These are phyloP conservation scores for Blakeslea trispora DNA, from an alignment of 371 early-diverging fungal species.

Conservation along the genomic window DNA sequence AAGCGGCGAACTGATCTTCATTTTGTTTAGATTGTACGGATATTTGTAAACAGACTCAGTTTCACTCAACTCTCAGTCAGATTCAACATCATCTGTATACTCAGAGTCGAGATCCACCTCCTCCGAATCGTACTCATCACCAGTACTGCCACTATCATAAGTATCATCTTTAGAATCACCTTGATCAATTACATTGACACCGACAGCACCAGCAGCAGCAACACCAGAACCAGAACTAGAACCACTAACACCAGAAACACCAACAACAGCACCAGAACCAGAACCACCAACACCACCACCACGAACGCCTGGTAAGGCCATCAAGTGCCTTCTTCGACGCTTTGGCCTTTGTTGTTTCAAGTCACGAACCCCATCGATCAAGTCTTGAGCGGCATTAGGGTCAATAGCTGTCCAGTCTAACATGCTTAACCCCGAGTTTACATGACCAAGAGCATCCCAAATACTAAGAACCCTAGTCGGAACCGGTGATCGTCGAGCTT, in stretches of 20 bases:
- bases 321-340: neutral
- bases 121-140: neutral
- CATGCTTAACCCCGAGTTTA: conserved; percentile 15
- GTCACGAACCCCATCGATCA: conserved; percentile 16
- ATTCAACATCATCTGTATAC: neutral
- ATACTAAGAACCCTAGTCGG: conserved; percentile 1
- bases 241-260: neutral
- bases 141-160: too few relatives aligned
- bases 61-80: conserved; percentile 6
- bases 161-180: too few relatives aligned
- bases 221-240: neutral
- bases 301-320: neutral
- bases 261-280: neutral
- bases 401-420: conserved; percentile 21
- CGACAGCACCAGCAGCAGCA: too few relatives aligned
- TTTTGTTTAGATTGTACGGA: conserved; percentile 12
- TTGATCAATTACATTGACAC: too few relatives aligned
- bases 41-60: conserved; percentile 9
- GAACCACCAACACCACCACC: neutral
- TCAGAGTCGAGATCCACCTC: neutral
- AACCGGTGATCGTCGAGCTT: conserved; percentile 4
- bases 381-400: conserved; percentile 11
- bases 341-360: neutral
- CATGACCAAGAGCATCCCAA: conserved; percentile 4
- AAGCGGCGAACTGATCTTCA: conserved; percentile 14